phyloP scores from a whole-genome alignment of 2,329 filamentous ascomycete genomes.

The Penicillium italicum region DNA sequence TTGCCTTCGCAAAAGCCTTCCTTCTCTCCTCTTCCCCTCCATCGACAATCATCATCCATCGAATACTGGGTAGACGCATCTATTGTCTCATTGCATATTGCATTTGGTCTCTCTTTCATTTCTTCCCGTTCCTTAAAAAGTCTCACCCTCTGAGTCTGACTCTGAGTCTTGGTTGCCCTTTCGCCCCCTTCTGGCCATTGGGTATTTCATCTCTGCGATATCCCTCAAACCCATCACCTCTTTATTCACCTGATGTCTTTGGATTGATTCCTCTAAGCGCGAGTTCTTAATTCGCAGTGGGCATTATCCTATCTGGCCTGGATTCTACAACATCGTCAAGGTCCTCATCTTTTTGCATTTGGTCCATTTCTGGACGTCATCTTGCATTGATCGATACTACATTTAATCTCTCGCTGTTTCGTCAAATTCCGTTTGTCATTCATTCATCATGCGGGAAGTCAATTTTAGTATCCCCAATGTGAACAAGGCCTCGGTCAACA shows the following conservation, averaged over 20 bases:
- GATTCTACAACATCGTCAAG: constrained; percentile 18
- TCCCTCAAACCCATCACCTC: background rate
- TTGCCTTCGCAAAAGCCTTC: constrained; percentile 20
- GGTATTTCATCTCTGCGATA: background rate
- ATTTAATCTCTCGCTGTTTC: constrained; percentile 5
- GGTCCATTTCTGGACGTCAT: constrained; percentile 10
- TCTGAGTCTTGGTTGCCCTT: background rate
- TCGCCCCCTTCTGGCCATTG: constrained; percentile 10
- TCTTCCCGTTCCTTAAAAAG: background rate
- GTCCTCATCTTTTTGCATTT: constrained; percentile 14
- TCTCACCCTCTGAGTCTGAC: background rate
- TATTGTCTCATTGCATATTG: constrained; percentile 8
- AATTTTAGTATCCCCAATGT: constrained; percentile 99
- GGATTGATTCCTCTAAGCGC: constrained; percentile 12
- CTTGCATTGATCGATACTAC: background rate
- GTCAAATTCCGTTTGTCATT: background rate
- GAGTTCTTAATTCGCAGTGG: constrained; percentile 12
- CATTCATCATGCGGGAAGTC: constrained; percentile 88
- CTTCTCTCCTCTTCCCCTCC: constrained; percentile 16
- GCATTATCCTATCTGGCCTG: constrained; percentile 14
- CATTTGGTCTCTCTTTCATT: constrained; percentile 6
- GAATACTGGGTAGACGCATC: constrained; percentile 1
- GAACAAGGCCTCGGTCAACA: constrained; percentile 98
- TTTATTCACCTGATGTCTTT: constrained; percentile 20
- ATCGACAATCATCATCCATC: constrained; percentile 10